phyloP scores from a whole-genome alignment of 352 stramenopile genomes.

The Phytophthora pini region DNA sequence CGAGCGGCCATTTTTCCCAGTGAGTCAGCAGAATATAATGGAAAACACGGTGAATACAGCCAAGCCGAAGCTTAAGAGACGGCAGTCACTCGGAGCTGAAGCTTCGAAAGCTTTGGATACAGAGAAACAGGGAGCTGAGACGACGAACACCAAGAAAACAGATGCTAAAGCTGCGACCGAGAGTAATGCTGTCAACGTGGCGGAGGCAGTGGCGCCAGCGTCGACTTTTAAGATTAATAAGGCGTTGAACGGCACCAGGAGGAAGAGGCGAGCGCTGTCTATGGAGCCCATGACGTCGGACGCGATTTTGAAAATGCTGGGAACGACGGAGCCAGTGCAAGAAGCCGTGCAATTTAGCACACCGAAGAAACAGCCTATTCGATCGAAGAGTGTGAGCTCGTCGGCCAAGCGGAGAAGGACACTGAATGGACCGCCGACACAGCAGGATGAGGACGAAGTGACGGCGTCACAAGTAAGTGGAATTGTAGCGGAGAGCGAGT shows the following conservation, averaged over 20 bases:
- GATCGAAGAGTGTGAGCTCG: conserved; percentile 28
- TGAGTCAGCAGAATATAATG: conserved; percentile 48
- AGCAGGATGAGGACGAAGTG: conserved; percentile 36
- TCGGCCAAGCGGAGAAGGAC: conserved; percentile 43
- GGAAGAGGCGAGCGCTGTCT: conserved; percentile 61
- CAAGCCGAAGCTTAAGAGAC: conserved; percentile 28
- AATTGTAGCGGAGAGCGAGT: conserved; percentile 46
- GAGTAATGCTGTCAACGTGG: conserved; percentile 3
- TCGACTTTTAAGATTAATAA: conserved; percentile 29
- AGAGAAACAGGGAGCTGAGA: conserved; percentile 1
- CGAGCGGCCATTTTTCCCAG: conserved; percentile 78
- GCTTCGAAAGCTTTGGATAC: conserved; percentile 4
- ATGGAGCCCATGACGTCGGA: conserved; percentile 80
- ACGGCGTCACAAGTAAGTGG: conserved; percentile 37
- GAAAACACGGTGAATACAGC: background rate
- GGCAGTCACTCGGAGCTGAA: conserved; percentile 31
- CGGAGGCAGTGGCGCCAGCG: conserved; percentile 10
- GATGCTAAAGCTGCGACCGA: background rate
- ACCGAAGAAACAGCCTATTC: conserved; percentile 34
- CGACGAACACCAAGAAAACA: conserved; percentile 7
- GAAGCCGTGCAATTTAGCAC: conserved; percentile 16
- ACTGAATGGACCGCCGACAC: conserved; percentile 32
- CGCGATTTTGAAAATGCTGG: conserved; percentile 63
- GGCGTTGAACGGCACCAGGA: conserved; percentile 12
- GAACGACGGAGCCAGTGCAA: conserved; percentile 24